phyloP scores from a whole-genome alignment of 176 grass and related monocot genomes.

The Raddia guianensis region DNA sequence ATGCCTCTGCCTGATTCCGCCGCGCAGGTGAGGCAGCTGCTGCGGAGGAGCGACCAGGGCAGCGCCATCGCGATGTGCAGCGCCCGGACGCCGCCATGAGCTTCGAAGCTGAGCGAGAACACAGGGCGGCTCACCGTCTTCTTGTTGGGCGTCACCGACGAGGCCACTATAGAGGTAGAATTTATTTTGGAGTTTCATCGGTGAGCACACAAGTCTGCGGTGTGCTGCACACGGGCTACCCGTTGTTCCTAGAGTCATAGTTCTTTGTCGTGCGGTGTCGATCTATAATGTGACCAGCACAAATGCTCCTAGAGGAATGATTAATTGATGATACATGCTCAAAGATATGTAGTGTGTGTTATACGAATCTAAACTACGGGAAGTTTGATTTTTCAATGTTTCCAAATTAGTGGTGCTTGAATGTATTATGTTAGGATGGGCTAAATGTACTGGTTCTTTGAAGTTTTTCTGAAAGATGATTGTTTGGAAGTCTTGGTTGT shows the following conservation, averaged over 20 bases:
- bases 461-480: not conserved
- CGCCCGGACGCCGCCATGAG: conserved; percentile 50
- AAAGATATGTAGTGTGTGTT: no score
- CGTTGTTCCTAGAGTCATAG: not conserved
- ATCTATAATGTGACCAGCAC: no score
- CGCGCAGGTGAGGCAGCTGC: conserved; percentile 83
- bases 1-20: not conserved
- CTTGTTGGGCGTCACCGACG: conserved; percentile 75
- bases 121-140: conserved; percentile 62
- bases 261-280: not conserved
- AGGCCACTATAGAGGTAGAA: conserved; percentile 78
- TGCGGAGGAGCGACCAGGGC: conserved; percentile 52
- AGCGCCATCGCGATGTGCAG: conserved; percentile 79
- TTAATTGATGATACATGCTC: not conserved
- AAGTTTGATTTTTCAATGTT: not conserved
- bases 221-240: no score
- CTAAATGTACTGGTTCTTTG: not conserved
- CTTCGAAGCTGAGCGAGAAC: conserved; percentile 60
- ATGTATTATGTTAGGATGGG: not conserved
- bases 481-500: not conserved
- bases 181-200: not conserved
- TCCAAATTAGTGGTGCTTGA: not conserved
- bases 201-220: no score
- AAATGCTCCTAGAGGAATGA: not conserved
- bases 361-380: no score